These are phyloP conservation scores for Ceratobasidium papillatum DNA, from an alignment of 1,284 basidiomycete species.

Conservation along the genomic window DNA sequence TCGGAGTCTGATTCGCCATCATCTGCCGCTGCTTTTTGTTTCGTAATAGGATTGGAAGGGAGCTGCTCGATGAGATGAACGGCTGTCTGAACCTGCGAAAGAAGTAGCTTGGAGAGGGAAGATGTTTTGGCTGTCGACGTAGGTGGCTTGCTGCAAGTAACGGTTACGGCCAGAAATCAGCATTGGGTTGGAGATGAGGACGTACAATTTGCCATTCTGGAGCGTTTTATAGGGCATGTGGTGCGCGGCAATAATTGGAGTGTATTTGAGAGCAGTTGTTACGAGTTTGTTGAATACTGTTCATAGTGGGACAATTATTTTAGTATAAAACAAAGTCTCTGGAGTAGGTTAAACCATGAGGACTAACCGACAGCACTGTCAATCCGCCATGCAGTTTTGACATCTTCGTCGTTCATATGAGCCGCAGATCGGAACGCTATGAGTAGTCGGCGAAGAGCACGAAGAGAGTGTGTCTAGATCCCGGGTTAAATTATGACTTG, in stretches of 20 bases:
- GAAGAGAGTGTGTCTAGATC: constrained; percentile 84
- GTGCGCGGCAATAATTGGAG: constrained; percentile 87
- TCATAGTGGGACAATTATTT: not conserved
- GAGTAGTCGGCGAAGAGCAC: constrained; percentile 84
- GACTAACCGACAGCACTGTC: constrained; percentile 74
- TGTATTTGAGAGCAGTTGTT: constrained; percentile 87
- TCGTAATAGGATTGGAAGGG: constrained; percentile 39
- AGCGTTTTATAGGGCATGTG: constrained; percentile 90
- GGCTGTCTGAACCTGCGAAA: constrained; percentile 89
- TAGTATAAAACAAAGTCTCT: not conserved
- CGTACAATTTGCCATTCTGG: constrained; percentile 84
- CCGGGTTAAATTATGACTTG: too few relatives aligned
- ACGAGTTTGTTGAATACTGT: constrained; percentile 93
- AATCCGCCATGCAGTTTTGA: constrained; percentile 76
- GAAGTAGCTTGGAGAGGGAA: constrained; percentile 86
- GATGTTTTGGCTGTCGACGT: constrained; percentile 77
- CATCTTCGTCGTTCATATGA: constrained; percentile 81
- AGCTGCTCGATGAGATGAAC: constrained; percentile 82
- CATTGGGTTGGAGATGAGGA: constrained; percentile 27
- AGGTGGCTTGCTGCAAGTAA: constrained; percentile 71
- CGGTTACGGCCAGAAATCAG: not conserved
- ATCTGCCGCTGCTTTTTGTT: constrained; percentile 37
- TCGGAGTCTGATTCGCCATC: constrained; percentile 48
- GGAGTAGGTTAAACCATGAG: not conserved
- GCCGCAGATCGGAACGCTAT: constrained; percentile 90